Base-by-base conservation (phyloP, 1,139 yeast genomes). In the Yamadazyma atlantica region DNA sequence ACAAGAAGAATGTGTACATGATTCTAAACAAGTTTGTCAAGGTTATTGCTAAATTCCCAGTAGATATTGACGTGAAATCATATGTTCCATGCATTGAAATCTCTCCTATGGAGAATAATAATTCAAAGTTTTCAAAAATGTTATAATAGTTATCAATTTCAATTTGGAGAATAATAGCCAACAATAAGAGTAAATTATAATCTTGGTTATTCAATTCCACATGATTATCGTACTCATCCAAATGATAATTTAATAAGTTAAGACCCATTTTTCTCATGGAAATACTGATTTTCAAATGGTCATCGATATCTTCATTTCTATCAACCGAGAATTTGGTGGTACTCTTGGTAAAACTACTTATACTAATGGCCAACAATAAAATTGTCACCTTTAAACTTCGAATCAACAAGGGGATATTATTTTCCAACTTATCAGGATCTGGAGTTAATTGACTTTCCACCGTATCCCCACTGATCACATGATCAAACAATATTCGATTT, bases 21-120 rank as follows among this genome's bases (percentile, higher is more conserved):
- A 65, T 53, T 23, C 53, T 48, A 43, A 70, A 67, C 26, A 61
- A 49, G 15, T 50, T 55, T 25, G 60, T 37, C 29, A 36, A 22
- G 9, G 24, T 36, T 7, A 28, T 28, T 49, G 51, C 17, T 56
- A 47, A 33, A 38, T 45, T 33, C 49, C 42, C 11, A 39, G 36
- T 15, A 35, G 36, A 13, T 3, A 28, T 28, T 5, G 19, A 8
- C 7, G 9, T 14, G 6, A 28, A 28, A 4, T 14, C 4, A 41
- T 42, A 25, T 43, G 36, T 16, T 43, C 44, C 35, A 4, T 37
- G 17, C 17, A 33, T 37, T 50, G 53, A 43, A 40, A 58, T 58
- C 36, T 67, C 74, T 1, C 74, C 76, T 35, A 70, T 68, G 4
- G 75, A 72, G 50, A 59, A 69, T 9, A 69, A 51, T 32, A 69